phyloP scores from a whole-genome alignment of 371 early-diverging fungal species.

The Apophysomyces variabilis region DNA sequence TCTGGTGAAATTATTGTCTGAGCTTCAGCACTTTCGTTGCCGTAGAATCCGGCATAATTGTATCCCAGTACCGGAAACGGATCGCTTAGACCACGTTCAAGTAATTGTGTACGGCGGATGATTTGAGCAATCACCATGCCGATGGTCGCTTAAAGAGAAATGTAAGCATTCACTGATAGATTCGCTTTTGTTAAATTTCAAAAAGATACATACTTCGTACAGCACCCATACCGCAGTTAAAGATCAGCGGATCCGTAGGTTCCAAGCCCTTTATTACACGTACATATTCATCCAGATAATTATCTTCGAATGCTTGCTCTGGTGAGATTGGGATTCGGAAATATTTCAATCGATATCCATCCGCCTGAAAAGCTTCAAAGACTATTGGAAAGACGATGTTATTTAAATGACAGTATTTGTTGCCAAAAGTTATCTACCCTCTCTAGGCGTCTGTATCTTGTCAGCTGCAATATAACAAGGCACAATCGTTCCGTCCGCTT shows the following conservation, averaged over 20 bases:
- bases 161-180: not conserved
- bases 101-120: conserved; percentile 59
- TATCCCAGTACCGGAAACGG: conserved; percentile 54
- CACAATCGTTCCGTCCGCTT: conserved; percentile 59
- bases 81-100: conserved; percentile 46
- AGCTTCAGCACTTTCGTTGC: conserved; percentile 13
- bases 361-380: conserved; percentile 48
- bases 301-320: conserved; percentile 71
- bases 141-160: conserved; percentile 55
- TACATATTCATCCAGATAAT: conserved; percentile 73
- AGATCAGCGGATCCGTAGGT: conserved; percentile 65
- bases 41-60: conserved; percentile 21
- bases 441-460: conserved; percentile 65
- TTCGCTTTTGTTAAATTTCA: not conserved
- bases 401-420: not conserved
- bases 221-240: conserved; percentile 77
- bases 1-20: conserved; percentile 26
- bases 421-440: conserved; percentile 37
- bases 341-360: conserved; percentile 58
- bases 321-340: conserved; percentile 71
- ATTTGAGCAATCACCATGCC: conserved; percentile 68
- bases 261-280: conserved; percentile 50
- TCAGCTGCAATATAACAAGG: conserved; percentile 71
- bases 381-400: conserved; percentile 30
- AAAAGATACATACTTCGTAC: conserved; percentile 62